These are phyloP conservation scores for Tulasnella sp. DNA, from an alignment of 768 basidiomycete genomes.

Conservation along the genomic window DNA sequence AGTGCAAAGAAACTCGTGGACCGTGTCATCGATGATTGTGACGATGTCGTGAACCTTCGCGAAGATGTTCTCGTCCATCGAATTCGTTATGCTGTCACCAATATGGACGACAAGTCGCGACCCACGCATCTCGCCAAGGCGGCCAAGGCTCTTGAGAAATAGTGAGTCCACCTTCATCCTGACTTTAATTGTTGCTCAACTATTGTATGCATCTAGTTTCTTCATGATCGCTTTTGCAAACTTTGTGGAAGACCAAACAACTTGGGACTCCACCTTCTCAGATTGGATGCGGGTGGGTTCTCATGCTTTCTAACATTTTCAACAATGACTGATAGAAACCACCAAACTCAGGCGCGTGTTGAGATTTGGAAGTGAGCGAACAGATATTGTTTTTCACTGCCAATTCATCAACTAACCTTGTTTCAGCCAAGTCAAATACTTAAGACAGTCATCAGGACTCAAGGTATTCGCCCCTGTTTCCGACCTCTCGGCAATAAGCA, in stretches of 20 bases:
- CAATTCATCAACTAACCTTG: background rate
- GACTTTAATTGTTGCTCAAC: background rate
- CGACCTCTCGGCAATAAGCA: conserved; percentile 76
- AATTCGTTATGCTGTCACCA: conserved; percentile 79
- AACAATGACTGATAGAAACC: background rate
- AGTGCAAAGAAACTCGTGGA: conserved; percentile 88
- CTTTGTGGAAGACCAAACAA: conserved; percentile 65
- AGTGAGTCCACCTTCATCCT: conserved; percentile 49
- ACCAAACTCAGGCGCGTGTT: conserved; percentile 54
- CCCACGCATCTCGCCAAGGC: conserved; percentile 58
- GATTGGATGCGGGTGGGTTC: conserved; percentile 74
- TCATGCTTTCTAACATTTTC: background rate
- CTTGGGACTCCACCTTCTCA: conserved; percentile 67
- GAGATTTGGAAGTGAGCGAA: conserved; percentile 87
- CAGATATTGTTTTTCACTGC: background rate
- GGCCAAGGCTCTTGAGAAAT: conserved; percentile 78
- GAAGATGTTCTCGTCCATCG: conserved; percentile 84
- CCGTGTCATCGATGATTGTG: conserved; percentile 80
- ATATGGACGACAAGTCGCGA: conserved; percentile 59
- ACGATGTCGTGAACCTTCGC: conserved; percentile 86
- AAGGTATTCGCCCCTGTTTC: conserved; percentile 90
- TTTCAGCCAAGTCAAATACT: conserved; percentile 74
- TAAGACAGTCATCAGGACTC: conserved; percentile 75
- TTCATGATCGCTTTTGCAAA: conserved; percentile 92
- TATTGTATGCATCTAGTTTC: conserved; percentile 52